Percentiles rank a stretch among this genome's conserved stretches.
These are phyloP conservation scores for Nakazawaea pomicola DNA, from an alignment of 805 yeast genomes.

Conservation along the genomic window DNA sequence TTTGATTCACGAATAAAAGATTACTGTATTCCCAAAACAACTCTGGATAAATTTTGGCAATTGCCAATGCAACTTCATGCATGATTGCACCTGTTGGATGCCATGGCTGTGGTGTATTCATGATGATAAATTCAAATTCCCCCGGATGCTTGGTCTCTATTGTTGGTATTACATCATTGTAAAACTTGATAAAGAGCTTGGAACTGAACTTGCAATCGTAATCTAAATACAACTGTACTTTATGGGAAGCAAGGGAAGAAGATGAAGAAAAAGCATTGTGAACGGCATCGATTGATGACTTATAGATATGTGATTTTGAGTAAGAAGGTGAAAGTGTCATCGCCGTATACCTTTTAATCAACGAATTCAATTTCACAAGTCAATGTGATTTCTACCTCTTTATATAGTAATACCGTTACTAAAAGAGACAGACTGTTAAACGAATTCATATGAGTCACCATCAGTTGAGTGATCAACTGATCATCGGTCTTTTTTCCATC, in stretches of 20 bases:
- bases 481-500: no score
- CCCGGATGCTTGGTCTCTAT: slow-evolving; percentile 41
- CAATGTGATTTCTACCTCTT: no score
- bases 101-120: slow-evolving; percentile 88
- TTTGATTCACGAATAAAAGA: slow-evolving; percentile 51
- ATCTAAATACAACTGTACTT: slow-evolving; percentile 64
- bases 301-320: slow-evolving; percentile 13
- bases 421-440: no score
- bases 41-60: slow-evolving; percentile 50
- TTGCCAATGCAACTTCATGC: slow-evolving; percentile 70
- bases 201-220: slow-evolving; percentile 75
- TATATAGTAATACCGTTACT: no score
- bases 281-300: slow-evolving; percentile 9
- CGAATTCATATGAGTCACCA: no score
- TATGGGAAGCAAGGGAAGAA: slow-evolving; percentile 21
- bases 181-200: slow-evolving; percentile 55
- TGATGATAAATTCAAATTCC: slow-evolving; percentile 54
- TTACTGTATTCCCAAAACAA: slow-evolving; percentile 54
- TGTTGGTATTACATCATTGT: slow-evolving; percentile 46
- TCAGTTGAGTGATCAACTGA: no score
- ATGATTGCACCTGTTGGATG: slow-evolving; percentile 67
- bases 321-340: slow-evolving; percentile 15
- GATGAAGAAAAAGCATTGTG: no score
- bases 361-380: no score
- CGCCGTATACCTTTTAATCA: no score